These are phyloP conservation scores for Brachypodium distachyon DNA, from an alignment of 202 grass and related monocot species.

Conservation along the genomic window DNA sequence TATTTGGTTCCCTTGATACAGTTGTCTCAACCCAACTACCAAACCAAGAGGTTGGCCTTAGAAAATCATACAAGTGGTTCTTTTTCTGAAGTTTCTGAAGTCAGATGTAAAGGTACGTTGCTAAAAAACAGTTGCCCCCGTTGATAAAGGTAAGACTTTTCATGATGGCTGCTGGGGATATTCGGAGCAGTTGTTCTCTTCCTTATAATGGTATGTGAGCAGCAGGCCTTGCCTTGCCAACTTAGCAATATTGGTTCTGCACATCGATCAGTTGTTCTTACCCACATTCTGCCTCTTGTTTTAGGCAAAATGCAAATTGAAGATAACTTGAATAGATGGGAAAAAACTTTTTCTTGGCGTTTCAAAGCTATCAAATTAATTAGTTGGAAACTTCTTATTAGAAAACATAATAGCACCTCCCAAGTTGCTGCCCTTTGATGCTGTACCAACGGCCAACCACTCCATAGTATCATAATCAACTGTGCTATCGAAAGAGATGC, in stretches of 20 bases:
- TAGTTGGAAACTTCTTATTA: slow-evolving; percentile 1
- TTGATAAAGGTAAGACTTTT: neutral
- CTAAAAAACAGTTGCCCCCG: neutral
- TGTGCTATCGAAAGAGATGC: slow-evolving; percentile 13
- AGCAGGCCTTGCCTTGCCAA: neutral
- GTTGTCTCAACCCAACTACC: slow-evolving; percentile 29
- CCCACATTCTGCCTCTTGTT: neutral
- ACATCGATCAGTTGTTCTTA: neutral
- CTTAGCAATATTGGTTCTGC: neutral
- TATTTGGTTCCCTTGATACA: slow-evolving; percentile 9
- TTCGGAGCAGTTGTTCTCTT: neutral
- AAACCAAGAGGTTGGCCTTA: neutral
- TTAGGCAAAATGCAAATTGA: neutral
- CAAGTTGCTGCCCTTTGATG: slow-evolving; percentile 31
- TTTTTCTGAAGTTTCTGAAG: slow-evolving; percentile 9
- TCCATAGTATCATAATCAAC: slow-evolving; percentile 5
- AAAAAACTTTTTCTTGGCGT: neutral
- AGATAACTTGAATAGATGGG: too few relatives aligned
- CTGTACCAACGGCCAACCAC: slow-evolving; percentile 32
- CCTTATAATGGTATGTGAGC: neutral
- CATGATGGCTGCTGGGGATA: neutral
- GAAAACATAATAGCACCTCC: neutral
- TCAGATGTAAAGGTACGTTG: slow-evolving; percentile 21
- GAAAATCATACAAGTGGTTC: neutral
- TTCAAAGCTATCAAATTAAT: neutral